Base-by-base conservation (phyloP, 1,139 yeast genomes). In the Meyerozyma elateridarum region DNA sequence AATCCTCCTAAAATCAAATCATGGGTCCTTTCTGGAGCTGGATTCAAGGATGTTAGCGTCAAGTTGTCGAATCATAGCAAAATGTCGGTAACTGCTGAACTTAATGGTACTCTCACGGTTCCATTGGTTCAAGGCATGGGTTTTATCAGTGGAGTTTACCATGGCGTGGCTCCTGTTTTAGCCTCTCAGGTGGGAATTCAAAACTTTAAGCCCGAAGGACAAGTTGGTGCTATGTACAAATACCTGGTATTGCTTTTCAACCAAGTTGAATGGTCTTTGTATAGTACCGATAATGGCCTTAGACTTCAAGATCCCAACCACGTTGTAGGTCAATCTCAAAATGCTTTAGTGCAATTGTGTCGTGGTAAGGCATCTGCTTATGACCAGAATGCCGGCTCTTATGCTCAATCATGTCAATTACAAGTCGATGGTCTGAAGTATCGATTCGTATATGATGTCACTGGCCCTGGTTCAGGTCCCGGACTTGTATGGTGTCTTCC, bases 131-230 rank as follows among this genome's bases (percentile, higher is more conserved):
- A 64, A 21, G 93, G 93, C 11, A 79, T 79, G 83, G 89, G 89
- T 0, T 75, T 80, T 38, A 58, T 79, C 9, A 75, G 85, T 4
- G 80, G 83, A 2, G 61, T 78, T 3, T 82, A 81, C 41, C 58
- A 64, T 22, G 42, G 43, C 38, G 56, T 80, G 22, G 63, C 63
- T 6, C 82, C 88, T 1, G 59, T 67, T 16, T 51, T 82, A 27
- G 66, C 69, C 3, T 76, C 85, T 18, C 75, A 76, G 29, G 83
- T 80, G 22, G 93, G 91, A 0, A 63, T 82, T 44, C 73, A 73
- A 48, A 52, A 61, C n/a, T 59, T 76, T 22, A 40, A 46, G 5
- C 50, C 45, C 29, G 41, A 42, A 1, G 54, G 52, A 1, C 16
- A 35, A 0, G 40, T 46, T 3, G 49, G 49, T 8, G 42, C 41